A percentile compares a stretch with the other conserved stretches of the same genome.
Evolutionary conservation across 2,329 filamentous ascomycete genomes (phyloP).

Genomic region (Aspergillus fijiensis): DNA sequence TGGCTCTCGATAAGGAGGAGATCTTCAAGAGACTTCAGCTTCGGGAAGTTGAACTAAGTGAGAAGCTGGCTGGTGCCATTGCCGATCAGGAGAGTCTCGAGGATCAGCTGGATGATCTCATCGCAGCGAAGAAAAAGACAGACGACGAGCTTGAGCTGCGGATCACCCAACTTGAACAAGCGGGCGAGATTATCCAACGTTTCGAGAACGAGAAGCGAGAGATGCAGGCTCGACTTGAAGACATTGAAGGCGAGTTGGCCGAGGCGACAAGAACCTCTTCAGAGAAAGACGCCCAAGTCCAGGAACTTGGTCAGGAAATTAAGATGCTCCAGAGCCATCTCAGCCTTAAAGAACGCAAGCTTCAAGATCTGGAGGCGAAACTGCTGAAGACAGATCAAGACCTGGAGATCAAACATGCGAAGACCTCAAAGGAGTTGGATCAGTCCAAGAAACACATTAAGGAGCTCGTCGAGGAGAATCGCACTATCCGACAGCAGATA

Average conservation of each 20-base stretch:
- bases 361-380: constrained; percentile 81
- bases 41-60: constrained; percentile 86
- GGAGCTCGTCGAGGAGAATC: constrained; percentile 76
- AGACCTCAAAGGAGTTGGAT: constrained; percentile 76
- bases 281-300: constrained; percentile 73
- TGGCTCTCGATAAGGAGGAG: constrained; percentile 96
- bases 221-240: constrained; percentile 64
- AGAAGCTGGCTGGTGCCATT: constrained; percentile 87
- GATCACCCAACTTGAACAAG: constrained; percentile 83
- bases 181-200: constrained; percentile 78
- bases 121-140: constrained; percentile 83
- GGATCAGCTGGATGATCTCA: constrained; percentile 84
- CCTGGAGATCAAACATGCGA: constrained; percentile 77
- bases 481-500: constrained; percentile 79
- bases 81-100: constrained; percentile 93
- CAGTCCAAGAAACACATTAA: constrained; percentile 70
- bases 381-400: constrained; percentile 85
- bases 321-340: constrained; percentile 91
- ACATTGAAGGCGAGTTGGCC: constrained; percentile 69
- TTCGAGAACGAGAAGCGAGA: constrained; percentile 84
- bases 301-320: constrained; percentile 75
- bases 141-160: constrained; percentile 81
- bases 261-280: constrained; percentile 70
- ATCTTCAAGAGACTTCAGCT: constrained; percentile 95
- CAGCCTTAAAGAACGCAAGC: constrained; percentile 82